phyloP scores from a whole-genome alignment of 2,329 filamentous ascomycete species.

The Cytospora piceae region DNA sequence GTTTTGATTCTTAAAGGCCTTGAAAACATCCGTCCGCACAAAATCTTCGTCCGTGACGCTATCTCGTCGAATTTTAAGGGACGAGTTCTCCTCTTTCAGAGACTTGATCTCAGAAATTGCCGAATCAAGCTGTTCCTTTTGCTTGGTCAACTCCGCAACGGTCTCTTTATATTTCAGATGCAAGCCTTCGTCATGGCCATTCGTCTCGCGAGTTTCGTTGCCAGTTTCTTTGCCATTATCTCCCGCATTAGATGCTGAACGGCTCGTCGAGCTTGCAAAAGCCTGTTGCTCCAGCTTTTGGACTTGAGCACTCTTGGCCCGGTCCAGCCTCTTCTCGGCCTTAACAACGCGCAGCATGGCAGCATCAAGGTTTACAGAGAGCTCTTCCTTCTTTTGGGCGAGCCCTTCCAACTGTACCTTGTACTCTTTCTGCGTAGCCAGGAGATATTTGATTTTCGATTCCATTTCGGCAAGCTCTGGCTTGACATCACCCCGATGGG shows the following conservation, averaged over 20 bases:
- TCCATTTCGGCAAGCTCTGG: slow-evolving; percentile 76
- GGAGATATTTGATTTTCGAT: slow-evolving; percentile 70
- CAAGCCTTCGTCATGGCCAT: slow-evolving; percentile 65
- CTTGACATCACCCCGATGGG: slow-evolving; percentile 57
- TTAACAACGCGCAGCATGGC: slow-evolving; percentile 92
- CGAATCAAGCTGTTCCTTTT: slow-evolving; percentile 85
- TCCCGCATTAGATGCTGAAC: slow-evolving; percentile 48
- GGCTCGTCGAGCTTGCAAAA: slow-evolving; percentile 65
- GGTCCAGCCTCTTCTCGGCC: slow-evolving; percentile 92
- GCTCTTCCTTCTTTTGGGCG: slow-evolving; percentile 77
- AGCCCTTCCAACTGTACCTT: slow-evolving; percentile 76
- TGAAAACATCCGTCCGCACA: slow-evolving; percentile 89
- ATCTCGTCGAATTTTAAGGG: slow-evolving; percentile 68
- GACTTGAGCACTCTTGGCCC: slow-evolving; percentile 84
- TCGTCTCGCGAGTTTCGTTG: slow-evolving; percentile 53
- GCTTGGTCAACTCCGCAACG: slow-evolving; percentile 74
- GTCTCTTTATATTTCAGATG: slow-evolving; percentile 79
- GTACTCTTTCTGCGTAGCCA: slow-evolving; percentile 83
- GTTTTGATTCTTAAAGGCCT: slow-evolving; percentile 84
- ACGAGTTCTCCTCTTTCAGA: slow-evolving; percentile 77
- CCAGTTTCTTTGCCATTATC: slow-evolving; percentile 61
- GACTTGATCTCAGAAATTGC: slow-evolving; percentile 76
- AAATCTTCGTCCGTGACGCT: slow-evolving; percentile 90
- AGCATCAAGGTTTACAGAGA: slow-evolving; percentile 84
- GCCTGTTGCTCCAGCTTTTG: slow-evolving; percentile 92